phyloP scores from a whole-genome alignment of 106 monocot species.

The Narthecium ossifragum region DNA sequence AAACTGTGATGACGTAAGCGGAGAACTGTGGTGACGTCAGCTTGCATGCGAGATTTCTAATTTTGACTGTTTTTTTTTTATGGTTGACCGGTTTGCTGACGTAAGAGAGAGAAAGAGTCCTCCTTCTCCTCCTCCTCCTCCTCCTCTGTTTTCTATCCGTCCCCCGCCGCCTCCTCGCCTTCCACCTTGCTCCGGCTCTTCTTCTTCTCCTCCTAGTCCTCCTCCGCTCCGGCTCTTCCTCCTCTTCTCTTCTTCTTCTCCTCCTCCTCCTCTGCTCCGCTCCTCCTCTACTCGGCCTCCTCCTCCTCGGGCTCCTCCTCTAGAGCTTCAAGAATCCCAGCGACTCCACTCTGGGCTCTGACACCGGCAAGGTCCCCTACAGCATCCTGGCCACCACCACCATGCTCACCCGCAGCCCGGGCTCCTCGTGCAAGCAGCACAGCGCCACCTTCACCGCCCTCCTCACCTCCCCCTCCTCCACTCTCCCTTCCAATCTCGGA shows the following conservation, averaged over 20 bases:
- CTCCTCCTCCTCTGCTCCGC: conserved; percentile 33
- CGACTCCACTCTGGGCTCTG: too few species aligned
- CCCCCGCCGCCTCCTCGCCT: conserved; percentile 44
- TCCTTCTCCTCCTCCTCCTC: conserved; percentile 59
- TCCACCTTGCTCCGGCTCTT: conserved; percentile 73
- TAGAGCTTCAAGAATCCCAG: too few species aligned
- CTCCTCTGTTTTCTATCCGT: conserved; percentile 40
- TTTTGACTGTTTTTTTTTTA: conserved; percentile 26
- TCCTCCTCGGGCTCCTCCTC: too few species aligned
- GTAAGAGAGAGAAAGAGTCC: too few species aligned
- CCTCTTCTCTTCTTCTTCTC: conserved; percentile 27
- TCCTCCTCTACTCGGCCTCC: too few species aligned
- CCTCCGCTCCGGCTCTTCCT: conserved; percentile 67
- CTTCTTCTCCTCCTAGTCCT: conserved; percentile 57
- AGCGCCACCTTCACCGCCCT: conserved; percentile 34
- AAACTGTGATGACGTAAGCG: conserved; percentile 50
- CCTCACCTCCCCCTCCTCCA: conserved; percentile 14
- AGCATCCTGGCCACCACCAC: conserved; percentile 64
- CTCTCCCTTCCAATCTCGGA: conserved; percentile 22
- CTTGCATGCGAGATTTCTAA: conserved; percentile 59
- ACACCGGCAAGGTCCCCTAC: too few species aligned
- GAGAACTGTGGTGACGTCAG: conserved; percentile 83
- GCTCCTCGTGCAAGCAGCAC: conserved; percentile 48
- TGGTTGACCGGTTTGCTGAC: too few species aligned
- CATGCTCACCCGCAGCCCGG: conserved; percentile 52